Evolutionary conservation across 768 basidiomycete species (phyloP).

Genomic region (Stropharia rugosoannulata): DNA sequence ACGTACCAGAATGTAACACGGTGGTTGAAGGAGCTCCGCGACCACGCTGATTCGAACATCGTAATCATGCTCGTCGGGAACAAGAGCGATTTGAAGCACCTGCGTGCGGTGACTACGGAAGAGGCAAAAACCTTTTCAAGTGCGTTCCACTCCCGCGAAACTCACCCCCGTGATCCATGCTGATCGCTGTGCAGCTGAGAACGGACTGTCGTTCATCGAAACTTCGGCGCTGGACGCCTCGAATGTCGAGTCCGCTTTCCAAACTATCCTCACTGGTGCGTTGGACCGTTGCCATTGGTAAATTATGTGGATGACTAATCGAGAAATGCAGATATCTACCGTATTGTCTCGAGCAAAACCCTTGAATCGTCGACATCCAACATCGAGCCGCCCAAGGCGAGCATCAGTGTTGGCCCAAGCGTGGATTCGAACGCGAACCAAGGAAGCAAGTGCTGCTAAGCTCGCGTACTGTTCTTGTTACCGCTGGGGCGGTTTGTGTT

Average conservation of each 20-base stretch:
- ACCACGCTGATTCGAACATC: slow-evolving; percentile 92
- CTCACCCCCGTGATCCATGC: slow-evolving; percentile 4
- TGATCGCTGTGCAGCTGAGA: slow-evolving; percentile 61
- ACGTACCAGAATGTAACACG: slow-evolving; percentile 93
- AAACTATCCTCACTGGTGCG: slow-evolving; percentile 90
- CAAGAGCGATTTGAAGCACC: slow-evolving; percentile 98
- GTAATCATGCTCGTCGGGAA: slow-evolving; percentile 97
- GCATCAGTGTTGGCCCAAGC: slow-evolving; percentile 81
- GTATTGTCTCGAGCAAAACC: slow-evolving; percentile 93
- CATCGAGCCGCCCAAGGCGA: slow-evolving; percentile 81
- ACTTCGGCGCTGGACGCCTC: slow-evolving; percentile 99
- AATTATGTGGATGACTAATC: neutral
- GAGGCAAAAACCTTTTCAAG: slow-evolving; percentile 92
- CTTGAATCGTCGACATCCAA: slow-evolving; percentile 81
- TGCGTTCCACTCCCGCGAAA: slow-evolving; percentile 35
- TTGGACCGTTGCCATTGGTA: slow-evolving; percentile 9
- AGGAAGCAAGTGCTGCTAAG: slow-evolving; percentile 64
- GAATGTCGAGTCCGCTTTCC: slow-evolving; percentile 97
- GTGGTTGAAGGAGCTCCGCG: slow-evolving; percentile 96
- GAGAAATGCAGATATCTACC: slow-evolving; percentile 82
- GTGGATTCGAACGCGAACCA: slow-evolving; percentile 59
- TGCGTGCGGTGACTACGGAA: slow-evolving; percentile 94
- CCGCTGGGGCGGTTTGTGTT: neutral
- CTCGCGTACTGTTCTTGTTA: neutral
- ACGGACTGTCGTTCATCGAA: slow-evolving; percentile 93